These are phyloP conservation scores for Trametes punicea DNA, from an alignment of 768 basidiomycete species.

Conservation along the genomic window DNA sequence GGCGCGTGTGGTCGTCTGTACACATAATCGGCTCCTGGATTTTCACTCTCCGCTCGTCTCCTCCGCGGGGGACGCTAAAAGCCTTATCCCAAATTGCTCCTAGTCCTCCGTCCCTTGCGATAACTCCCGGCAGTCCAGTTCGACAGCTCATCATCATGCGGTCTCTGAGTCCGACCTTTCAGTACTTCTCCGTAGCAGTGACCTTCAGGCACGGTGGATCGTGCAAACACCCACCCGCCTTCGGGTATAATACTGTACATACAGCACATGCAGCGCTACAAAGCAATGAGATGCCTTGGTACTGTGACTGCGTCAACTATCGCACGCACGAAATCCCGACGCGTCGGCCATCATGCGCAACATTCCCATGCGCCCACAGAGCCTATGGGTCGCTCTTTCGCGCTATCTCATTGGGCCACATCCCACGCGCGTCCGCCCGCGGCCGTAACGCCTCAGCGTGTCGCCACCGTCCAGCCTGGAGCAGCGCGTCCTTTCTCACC, in stretches of 20 bases:
- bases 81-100: slow-evolving; percentile 9
- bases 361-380: not conserved
- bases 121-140: too few relatives aligned
- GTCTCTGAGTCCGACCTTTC: too few relatives aligned
- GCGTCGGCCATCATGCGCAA: not conserved
- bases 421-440: not conserved
- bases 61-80: slow-evolving; percentile 8
- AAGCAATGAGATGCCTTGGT: too few relatives aligned
- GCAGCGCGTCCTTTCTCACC: not conserved
- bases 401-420: not conserved
- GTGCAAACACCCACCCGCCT: too few relatives aligned
- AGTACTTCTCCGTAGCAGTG: not conserved
- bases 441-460: too few relatives aligned
- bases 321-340: too few relatives aligned
- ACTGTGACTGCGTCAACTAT: too few relatives aligned
- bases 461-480: too few relatives aligned
- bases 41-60: not conserved
- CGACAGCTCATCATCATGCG: too few relatives aligned
- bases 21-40: slow-evolving; percentile 9
- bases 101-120: not conserved
- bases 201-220: too few relatives aligned
- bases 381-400: not conserved
- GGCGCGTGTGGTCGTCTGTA: not conserved
- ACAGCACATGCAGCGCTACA: too few relatives aligned
- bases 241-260: too few relatives aligned